phyloP scores from a whole-genome alignment of 1,284 basidiomycete genomes.

The Naganishia sp. region DNA sequence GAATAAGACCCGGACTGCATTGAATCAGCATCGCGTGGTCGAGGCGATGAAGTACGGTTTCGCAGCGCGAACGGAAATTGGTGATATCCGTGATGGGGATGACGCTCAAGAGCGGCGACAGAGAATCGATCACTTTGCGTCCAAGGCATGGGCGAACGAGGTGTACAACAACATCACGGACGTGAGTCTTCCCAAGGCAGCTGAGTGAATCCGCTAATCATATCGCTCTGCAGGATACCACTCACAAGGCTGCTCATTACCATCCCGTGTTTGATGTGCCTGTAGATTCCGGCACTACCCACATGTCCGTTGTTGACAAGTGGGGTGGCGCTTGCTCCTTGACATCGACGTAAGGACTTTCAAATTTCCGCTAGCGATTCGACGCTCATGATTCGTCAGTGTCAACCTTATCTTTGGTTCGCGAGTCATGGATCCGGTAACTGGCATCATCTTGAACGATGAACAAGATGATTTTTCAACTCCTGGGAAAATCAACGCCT shows the following conservation, averaged over 20 bases:
- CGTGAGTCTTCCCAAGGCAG: slow-evolving; percentile 57
- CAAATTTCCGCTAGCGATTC: background rate
- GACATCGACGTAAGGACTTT: slow-evolving; percentile 66
- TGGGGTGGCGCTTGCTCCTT: slow-evolving; percentile 81
- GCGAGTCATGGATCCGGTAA: slow-evolving; percentile 74
- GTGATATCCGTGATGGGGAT: slow-evolving; percentile 69
- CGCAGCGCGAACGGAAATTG: slow-evolving; percentile 70
- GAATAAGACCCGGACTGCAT: slow-evolving; percentile 40
- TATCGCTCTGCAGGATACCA: slow-evolving; percentile 63
- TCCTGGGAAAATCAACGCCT: slow-evolving; percentile 75
- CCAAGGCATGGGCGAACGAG: slow-evolving; percentile 66
- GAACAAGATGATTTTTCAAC: slow-evolving; percentile 86
- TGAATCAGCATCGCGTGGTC: slow-evolving; percentile 52
- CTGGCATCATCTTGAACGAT: slow-evolving; percentile 86
- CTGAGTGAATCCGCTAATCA: slow-evolving; percentile 26
- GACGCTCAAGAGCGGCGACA: slow-evolving; percentile 39
- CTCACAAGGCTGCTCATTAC: slow-evolving; percentile 79
- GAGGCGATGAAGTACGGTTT: slow-evolving; percentile 39
- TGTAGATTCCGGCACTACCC: slow-evolving; percentile 87
- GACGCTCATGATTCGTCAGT: slow-evolving; percentile 30
- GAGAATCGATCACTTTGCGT: slow-evolving; percentile 67
- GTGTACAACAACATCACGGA: slow-evolving; percentile 74
- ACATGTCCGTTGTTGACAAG: slow-evolving; percentile 75
- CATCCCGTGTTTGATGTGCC: slow-evolving; percentile 74
- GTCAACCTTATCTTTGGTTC: slow-evolving; percentile 88